Evolutionary conservation across 331 rosid genomes (phyloP).

Genomic region (Spiraea crenata): DNA sequence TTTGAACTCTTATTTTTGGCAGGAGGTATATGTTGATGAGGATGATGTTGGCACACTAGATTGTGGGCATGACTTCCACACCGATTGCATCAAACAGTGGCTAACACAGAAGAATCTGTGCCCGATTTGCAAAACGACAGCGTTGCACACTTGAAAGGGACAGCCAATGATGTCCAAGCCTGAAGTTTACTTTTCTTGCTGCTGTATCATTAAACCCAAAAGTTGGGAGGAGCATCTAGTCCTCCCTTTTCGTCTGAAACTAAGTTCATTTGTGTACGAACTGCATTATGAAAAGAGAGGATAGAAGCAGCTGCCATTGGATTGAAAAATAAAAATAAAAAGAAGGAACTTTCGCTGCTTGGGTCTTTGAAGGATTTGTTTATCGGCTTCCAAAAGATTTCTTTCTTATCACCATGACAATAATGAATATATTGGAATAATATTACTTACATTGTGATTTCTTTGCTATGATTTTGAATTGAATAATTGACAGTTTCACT

Average conservation of each 20-base stretch:
- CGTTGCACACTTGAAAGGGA: conserved; percentile 49
- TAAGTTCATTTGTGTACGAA: conserved; percentile 32
- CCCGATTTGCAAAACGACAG: conserved; percentile 86
- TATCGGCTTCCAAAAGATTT: background rate
- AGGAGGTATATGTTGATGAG: conserved; percentile 68
- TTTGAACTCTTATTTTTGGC: conserved; percentile 21
- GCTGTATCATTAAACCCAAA: conserved; percentile 17
- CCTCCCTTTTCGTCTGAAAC: conserved; percentile 25
- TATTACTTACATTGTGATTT: background rate
- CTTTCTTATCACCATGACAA: background rate
- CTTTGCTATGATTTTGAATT: background rate
- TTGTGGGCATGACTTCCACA: conserved; percentile 85
- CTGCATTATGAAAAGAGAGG: conserved; percentile 25
- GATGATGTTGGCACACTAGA: conserved; percentile 67
- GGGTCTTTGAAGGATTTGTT: conserved; percentile 23
- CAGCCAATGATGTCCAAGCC: conserved; percentile 15
- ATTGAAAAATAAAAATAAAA: conserved; percentile 2
- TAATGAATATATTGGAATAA: conserved; percentile 21
- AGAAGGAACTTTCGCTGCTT: conserved; percentile 1
- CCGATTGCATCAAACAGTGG: conserved; percentile 78
- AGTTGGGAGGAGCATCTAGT: conserved; percentile 9
- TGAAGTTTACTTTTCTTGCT: conserved; percentile 25
- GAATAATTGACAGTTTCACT: background rate
- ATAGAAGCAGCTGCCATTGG: background rate
- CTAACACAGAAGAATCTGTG: conserved; percentile 78